These are phyloP conservation scores for Pharus latifolius DNA, from an alignment of 176 grass and related monocot species.

Conservation along the genomic window DNA sequence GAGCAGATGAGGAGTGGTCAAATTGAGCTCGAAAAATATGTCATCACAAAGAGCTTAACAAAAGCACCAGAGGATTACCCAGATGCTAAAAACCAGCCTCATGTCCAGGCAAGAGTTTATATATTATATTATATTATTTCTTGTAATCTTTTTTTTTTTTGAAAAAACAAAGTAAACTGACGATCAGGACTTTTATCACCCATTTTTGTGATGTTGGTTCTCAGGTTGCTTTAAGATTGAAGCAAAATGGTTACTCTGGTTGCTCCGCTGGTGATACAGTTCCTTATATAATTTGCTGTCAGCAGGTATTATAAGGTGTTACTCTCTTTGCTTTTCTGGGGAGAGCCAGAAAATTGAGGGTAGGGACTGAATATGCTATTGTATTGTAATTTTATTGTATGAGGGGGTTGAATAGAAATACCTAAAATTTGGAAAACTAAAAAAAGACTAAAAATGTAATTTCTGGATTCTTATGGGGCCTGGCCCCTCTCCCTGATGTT, in stretches of 20 bases:
- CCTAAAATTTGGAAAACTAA: too few species aligned
- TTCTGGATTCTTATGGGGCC: too few species aligned
- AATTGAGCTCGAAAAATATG: conserved; percentile 89
- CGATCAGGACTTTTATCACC: neutral
- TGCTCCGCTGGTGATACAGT: conserved; percentile 83
- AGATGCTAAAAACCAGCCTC: conserved; percentile 98
- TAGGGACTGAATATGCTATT: too few species aligned
- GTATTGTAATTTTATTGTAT: too few species aligned
- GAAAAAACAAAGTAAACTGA: neutral
- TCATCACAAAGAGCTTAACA: conserved; percentile 94
- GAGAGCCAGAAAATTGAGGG: too few species aligned
- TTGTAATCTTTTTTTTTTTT: neutral
- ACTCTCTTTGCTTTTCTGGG: conserved; percentile 16
- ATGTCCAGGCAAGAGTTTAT: conserved; percentile 73
- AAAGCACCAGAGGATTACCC: conserved; percentile 94
- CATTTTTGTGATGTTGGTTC: neutral
- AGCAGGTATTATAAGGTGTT: conserved; percentile 43
- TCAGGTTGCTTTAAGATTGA: conserved; percentile 91
- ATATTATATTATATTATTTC: neutral
- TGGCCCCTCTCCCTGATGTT: too few species aligned
- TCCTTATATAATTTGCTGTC: conserved; percentile 91
- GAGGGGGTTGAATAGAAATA: too few species aligned
- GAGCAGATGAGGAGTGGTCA: conserved; percentile 84
- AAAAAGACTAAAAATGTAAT: too few species aligned
- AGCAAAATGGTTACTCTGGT: conserved; percentile 81